These are phyloP conservation scores for Kwoniella sp. DNA, from an alignment of 768 basidiomycete genomes.

Conservation along the genomic window DNA sequence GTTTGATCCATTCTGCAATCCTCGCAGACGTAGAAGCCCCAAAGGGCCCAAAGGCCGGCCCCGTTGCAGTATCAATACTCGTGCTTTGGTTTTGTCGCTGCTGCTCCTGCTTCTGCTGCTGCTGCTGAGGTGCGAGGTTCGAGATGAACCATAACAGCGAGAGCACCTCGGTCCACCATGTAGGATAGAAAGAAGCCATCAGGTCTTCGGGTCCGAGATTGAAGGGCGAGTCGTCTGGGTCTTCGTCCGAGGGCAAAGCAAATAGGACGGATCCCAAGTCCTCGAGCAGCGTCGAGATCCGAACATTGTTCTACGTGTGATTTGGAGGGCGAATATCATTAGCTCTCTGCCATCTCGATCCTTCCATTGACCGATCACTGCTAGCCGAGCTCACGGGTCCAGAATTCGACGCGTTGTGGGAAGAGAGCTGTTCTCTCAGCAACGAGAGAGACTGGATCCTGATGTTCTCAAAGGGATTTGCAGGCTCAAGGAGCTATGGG, in stretches of 20 bases:
- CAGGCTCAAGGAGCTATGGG: conserved; percentile 36
- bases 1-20: background rate
- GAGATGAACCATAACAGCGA: conserved; percentile 25
- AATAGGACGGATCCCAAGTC: conserved; percentile 15
- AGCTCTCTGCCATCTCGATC: background rate
- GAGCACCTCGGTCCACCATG: conserved; percentile 28
- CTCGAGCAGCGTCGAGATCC: conserved; percentile 1
- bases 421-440: conserved; percentile 28
- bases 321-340: background rate
- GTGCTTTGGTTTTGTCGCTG: too few relatives aligned
- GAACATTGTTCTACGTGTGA: background rate
- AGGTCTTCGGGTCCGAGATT: conserved; percentile 7
- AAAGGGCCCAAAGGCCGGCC: too few relatives aligned
- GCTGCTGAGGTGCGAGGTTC: conserved; percentile 1
- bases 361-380: background rate
- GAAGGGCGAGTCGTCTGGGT: conserved; percentile 14
- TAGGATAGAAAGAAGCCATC: conserved; percentile 10
- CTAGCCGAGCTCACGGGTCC: background rate
- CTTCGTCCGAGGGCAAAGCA: conserved; percentile 2
- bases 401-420: background rate
- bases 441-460: conserved; percentile 31
- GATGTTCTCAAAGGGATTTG: conserved; percentile 42
- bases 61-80: too few relatives aligned
- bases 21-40: background rate
- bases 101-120: background rate